phyloP scores from a whole-genome alignment of 2,329 filamentous ascomycete species.

The Bipolaris oryzae region DNA sequence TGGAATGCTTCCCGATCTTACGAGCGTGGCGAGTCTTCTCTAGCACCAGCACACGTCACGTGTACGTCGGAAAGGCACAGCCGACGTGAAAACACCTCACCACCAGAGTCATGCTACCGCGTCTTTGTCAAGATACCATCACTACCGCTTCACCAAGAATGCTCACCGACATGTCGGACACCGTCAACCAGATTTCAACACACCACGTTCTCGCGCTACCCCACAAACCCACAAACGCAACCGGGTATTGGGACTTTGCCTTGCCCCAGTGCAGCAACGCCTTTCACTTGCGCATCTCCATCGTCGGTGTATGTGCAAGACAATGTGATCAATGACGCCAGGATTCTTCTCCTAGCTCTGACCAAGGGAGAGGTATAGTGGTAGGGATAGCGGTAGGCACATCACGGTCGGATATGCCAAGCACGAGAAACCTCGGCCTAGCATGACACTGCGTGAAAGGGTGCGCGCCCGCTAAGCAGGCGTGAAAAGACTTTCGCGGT shows the following conservation, averaged over 20 bases:
- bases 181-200: neutral
- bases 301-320: neutral
- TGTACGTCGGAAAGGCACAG: neutral
- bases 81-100: neutral
- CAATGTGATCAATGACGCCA: neutral
- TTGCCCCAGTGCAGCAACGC: neutral
- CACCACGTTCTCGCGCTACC: neutral
- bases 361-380: neutral
- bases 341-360: neutral
- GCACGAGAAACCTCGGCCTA: slow-evolving; percentile 1
- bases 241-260: neutral
- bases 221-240: neutral
- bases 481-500: slow-evolving; percentile 3
- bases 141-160: neutral
- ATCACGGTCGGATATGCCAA: slow-evolving; percentile 3
- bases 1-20: neutral
- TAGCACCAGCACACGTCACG: neutral
- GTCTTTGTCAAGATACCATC: neutral
- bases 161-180: neutral
- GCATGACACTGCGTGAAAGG: neutral
- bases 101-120: neutral
- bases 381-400: neutral
- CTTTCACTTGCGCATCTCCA: neutral
- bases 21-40: neutral
- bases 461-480: neutral